Base-by-base conservation (phyloP, 306 rosid species). In the Vachellia collinsii region DNA sequence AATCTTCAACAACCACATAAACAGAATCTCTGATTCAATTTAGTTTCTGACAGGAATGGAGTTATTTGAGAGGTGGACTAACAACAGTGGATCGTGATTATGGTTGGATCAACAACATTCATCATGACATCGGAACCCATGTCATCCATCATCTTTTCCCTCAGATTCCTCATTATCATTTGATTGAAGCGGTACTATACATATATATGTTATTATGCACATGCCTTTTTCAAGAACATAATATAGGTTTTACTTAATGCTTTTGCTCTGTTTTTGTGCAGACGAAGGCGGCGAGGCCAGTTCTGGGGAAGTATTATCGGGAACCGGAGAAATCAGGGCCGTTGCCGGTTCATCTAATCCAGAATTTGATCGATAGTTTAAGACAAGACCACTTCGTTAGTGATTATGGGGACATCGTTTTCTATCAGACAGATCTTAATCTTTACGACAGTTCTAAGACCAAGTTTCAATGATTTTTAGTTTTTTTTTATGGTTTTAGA, bases 121-220 rank as follows among this genome's bases (percentile, higher is more conserved):
- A 95, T 86, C 99, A 95, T 79, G 96, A 93, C 70, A 95, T 95
- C 70, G 99, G 99, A 77, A 95, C 99, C n/a, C 99, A 95, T 82
- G 98, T 93, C n/a, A 87, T 95, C 5, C 99, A 95, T 74, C 99
- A 95, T 86, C 97, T 95, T 74, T 95, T 95, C 73, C 99, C 99
- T 66, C 99, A 95, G 74, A 95, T 95, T 82, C 99, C 99, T 16
- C 99, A 95, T 81, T 95, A 95, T 58, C 96, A 95, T 74, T 87
- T 95, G 13, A 86, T 90, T 0, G 97, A 95, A 92, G 99, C 99
- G 78, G 99, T 95, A 88, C 11, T 6, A 17, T 62, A 9, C 50
- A 53, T 17, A 17, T 17, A 17, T 11, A 44, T 44, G 38, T 20
- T 17, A 56, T 4, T 16, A 14, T 37, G 8, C 17, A 16, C 20